phyloP scores from a whole-genome alignment of 2,329 filamentous ascomycete species.

The Graphiopsis chlorocephala region DNA sequence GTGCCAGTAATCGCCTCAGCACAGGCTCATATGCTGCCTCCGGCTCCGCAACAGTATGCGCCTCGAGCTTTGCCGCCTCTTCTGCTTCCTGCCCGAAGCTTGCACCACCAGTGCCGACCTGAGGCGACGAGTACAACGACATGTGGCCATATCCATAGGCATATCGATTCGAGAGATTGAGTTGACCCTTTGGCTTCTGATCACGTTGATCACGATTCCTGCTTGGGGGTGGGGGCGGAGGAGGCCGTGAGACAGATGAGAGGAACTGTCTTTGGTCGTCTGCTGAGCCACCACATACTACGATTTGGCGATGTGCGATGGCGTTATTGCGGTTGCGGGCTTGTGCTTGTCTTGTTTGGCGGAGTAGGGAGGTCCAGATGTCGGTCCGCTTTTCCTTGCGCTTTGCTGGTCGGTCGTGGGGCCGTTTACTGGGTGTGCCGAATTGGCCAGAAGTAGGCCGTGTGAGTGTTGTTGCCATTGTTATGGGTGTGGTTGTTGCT shows the following conservation, averaged over 20 bases:
- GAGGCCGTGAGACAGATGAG: conserved; percentile 28
- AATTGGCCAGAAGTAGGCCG: background rate
- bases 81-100: conserved; percentile 32
- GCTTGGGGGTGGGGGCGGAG: conserved; percentile 26
- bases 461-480: conserved; percentile 8
- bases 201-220: conserved; percentile 19
- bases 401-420: conserved; percentile 7
- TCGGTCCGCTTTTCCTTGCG: conserved; percentile 31
- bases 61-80: conserved; percentile 31
- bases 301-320: conserved; percentile 30
- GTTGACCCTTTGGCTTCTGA: conserved; percentile 28
- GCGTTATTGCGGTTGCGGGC: conserved; percentile 32
- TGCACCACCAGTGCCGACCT: conserved; percentile 24
- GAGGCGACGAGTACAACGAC: conserved; percentile 32
- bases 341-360: conserved; percentile 36
- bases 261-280: conserved; percentile 32
- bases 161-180: conserved; percentile 33
- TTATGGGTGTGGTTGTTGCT: background rate
- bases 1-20: conserved; percentile 26
- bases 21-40: conserved; percentile 30
- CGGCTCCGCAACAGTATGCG: conserved; percentile 33
- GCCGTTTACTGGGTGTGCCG: conserved; percentile 1
- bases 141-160: conserved; percentile 36
- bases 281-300: conserved; percentile 33
- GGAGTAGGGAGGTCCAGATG: conserved; percentile 35